These are phyloP conservation scores for Aegilops sharonensis DNA, from an alignment of 176 grass and related monocot species.

Conservation along the genomic window DNA sequence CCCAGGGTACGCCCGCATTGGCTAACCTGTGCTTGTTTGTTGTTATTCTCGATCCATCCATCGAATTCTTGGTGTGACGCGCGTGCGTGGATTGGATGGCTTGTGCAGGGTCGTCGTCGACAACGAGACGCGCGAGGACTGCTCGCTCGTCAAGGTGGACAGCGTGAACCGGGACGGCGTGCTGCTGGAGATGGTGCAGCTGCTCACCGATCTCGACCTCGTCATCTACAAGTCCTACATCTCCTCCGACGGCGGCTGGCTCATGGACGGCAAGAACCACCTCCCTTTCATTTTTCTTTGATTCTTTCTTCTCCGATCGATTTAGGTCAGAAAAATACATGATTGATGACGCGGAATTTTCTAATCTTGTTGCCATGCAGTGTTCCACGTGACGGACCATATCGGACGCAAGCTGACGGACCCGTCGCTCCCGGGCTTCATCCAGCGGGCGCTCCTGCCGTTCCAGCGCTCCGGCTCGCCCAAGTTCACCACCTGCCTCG, in stretches of 20 bases:
- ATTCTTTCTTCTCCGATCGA: not conserved
- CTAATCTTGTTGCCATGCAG: slow-evolving; percentile 32
- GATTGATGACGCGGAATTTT: not conserved
- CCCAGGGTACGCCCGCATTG: slow-evolving; percentile 32
- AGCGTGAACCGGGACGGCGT: slow-evolving; percentile 78
- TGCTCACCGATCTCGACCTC: slow-evolving; percentile 81
- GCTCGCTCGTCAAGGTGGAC: slow-evolving; percentile 71
- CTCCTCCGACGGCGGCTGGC: slow-evolving; percentile 82
- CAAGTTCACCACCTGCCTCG: slow-evolving; percentile 58
- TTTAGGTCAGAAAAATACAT: too few species aligned
- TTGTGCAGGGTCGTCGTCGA: slow-evolving; percentile 63
- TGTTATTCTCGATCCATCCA: not conserved
- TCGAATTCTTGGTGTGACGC: not conserved
- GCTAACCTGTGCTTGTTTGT: not conserved
- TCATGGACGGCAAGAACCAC: slow-evolving; percentile 58
- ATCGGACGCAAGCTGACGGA: slow-evolving; percentile 62
- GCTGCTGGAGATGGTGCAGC: slow-evolving; percentile 82
- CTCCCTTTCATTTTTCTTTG: not conserved
- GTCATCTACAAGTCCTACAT: slow-evolving; percentile 87
- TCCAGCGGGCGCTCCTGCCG: slow-evolving; percentile 48
- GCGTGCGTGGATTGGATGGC: not conserved
- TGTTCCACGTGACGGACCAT: slow-evolving; percentile 84
- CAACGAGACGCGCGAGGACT: slow-evolving; percentile 69
- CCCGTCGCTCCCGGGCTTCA: slow-evolving; percentile 47
- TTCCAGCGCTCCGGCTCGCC: slow-evolving; percentile 4